phyloP scores from a whole-genome alignment of 306 rosid species.

The Hylodesmum podocarpum region DNA sequence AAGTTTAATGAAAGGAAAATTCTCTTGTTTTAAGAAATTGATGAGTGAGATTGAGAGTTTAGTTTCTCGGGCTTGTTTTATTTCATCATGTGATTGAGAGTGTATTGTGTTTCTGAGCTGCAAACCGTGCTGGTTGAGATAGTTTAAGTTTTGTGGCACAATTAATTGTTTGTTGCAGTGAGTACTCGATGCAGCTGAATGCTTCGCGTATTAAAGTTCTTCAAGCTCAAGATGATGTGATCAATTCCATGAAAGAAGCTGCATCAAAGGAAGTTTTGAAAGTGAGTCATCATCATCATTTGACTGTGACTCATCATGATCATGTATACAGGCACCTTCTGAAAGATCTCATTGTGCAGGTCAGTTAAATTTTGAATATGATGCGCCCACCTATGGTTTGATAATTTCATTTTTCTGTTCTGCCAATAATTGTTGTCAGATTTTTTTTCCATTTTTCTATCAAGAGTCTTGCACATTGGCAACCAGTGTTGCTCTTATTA shows the following conservation, averaged over 20 bases:
- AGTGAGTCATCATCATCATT: constrained; percentile 40
- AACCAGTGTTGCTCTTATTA: background rate
- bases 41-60: background rate
- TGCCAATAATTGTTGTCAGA: background rate
- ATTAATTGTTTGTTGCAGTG: constrained; percentile 52
- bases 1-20: background rate
- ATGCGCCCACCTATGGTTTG: background rate
- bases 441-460: background rate
- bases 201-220: constrained; percentile 92
- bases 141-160: background rate
- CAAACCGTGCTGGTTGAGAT: background rate
- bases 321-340: constrained; percentile 61
- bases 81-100: background rate
- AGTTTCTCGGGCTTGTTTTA: background rate
- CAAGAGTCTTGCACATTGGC: background rate
- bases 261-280: constrained; percentile 76
- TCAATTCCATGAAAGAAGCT: constrained; percentile 80
- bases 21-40: background rate
- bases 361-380: constrained; percentile 28
- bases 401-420: constrained; percentile 6
- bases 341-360: constrained; percentile 92
- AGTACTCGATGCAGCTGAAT: constrained; percentile 95
- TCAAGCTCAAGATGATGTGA: constrained; percentile 94
- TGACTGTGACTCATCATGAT: constrained; percentile 35
- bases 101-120: background rate